Percentiles rank a stretch among this genome's conserved stretches.
Evolutionary conservation across 31 red algal species (phyloP).

Genomic region (Endocladia muricata): DNA sequence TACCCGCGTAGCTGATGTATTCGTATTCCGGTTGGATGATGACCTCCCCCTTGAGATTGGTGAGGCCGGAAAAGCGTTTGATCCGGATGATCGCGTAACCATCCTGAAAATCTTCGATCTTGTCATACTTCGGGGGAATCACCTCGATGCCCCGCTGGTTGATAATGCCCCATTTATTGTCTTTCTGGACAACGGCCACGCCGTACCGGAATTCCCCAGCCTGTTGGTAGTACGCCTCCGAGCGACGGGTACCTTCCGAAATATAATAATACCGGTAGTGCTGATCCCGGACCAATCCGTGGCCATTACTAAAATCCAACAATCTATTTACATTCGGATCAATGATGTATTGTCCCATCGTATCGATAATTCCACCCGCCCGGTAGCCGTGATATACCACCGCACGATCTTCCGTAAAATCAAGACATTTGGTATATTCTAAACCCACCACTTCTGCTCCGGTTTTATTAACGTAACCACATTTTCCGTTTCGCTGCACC

Average conservation of each 20-base stretch:
- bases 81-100: not conserved
- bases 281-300: not conserved
- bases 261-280: conserved; percentile 3
- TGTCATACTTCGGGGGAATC: conserved; percentile 9
- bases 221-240: not conserved
- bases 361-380: no score
- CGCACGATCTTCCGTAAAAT: no score
- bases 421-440: no score
- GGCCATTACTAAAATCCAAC: not conserved
- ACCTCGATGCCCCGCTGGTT: conserved; percentile 1
- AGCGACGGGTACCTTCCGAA: not conserved
- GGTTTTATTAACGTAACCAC: no score
- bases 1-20: conserved; percentile 9
- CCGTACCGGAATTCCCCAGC: not conserved
- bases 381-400: no score
- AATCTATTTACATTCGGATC: no score
- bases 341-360: no score
- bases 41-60: not conserved
- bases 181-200: not conserved
- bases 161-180: conserved; percentile 5
- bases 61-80: not conserved
- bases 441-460: no score
- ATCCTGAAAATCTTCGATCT: conserved; percentile 10
- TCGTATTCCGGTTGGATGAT: conserved; percentile 9
- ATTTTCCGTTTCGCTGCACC: no score